Evolutionary conservation across 176 grass and related monocot species (phyloP).

Genomic region (Phyllostachys edulis): DNA sequence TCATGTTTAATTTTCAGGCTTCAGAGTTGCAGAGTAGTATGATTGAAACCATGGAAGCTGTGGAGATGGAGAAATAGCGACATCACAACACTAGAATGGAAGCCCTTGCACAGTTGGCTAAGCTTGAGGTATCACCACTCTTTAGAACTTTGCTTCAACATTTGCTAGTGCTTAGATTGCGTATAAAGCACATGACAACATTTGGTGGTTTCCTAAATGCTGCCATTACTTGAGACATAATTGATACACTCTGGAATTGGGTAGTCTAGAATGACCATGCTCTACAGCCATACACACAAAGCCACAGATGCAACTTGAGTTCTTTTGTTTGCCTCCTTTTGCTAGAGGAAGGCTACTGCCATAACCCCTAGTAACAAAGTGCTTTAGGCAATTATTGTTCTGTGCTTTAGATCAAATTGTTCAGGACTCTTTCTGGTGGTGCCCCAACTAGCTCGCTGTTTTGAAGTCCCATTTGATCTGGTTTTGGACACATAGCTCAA

Average conservation of each 20-base stretch:
- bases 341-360: background rate
- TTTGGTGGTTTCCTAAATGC: conserved; percentile 7
- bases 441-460: no score
- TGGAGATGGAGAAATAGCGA: conserved; percentile 76
- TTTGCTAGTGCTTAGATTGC: background rate
- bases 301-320: background rate
- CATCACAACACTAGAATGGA: conserved; percentile 97
- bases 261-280: conserved; percentile 5
- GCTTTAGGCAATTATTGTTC: background rate
- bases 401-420: conserved; percentile 1
- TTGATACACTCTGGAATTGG: background rate
- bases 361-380: background rate
- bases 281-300: background rate
- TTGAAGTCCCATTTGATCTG: conserved; percentile 15
- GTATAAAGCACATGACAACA: background rate
- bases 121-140: conserved; percentile 66
- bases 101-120: conserved; percentile 67
- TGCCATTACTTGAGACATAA: background rate
- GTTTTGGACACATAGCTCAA: background rate
- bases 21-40: conserved; percentile 91
- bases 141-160: background rate
- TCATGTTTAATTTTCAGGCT: conserved; percentile 58
- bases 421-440: conserved; percentile 1
- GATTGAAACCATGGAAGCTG: conserved; percentile 90
- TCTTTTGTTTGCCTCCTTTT: conserved; percentile 1